Conservation (phyloP, 2,329 filamentous ascomycete species). For the Neobulgaria alba region DNA sequence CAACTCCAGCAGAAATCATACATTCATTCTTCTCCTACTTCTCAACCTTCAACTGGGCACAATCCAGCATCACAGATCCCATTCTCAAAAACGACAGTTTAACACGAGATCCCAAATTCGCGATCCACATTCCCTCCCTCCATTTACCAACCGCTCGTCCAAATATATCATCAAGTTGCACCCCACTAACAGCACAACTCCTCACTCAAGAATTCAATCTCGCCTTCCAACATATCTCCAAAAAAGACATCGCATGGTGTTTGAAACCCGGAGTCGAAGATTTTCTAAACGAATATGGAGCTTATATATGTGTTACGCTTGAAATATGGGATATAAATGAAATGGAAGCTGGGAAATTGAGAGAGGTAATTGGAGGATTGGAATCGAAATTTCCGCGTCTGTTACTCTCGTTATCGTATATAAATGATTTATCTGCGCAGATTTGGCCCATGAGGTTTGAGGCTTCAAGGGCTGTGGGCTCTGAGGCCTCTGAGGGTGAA, state of each 20-base stretch:
- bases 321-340: constrained; percentile 13
- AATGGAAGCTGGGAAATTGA: constrained; percentile 5
- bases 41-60: constrained; percentile 49
- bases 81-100: constrained; percentile 43
- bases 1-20: constrained; percentile 30
- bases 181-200: constrained; percentile 7
- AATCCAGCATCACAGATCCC: constrained; percentile 47
- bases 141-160: constrained; percentile 51
- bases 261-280: constrained; percentile 2
- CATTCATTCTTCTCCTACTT: constrained; percentile 57
- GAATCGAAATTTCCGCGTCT: constrained; percentile 12
- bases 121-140: constrained; percentile 55
- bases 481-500: constrained; percentile 1
- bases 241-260: constrained; percentile 8
- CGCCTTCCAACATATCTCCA: constrained; percentile 1
- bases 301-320: constrained; percentile 7
- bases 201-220: constrained; percentile 8
- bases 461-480: no score
- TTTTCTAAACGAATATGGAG: constrained; percentile 9
- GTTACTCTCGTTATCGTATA: constrained; percentile 5
- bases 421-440: constrained; percentile 7
- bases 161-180: constrained; percentile 38
- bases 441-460: constrained; percentile 12
- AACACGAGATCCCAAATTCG: constrained; percentile 46
- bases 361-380: constrained; percentile 9